Evolutionary conservation across 352 stramenopile species (phyloP).

Genomic region (Peronosclerospora sorghi): DNA sequence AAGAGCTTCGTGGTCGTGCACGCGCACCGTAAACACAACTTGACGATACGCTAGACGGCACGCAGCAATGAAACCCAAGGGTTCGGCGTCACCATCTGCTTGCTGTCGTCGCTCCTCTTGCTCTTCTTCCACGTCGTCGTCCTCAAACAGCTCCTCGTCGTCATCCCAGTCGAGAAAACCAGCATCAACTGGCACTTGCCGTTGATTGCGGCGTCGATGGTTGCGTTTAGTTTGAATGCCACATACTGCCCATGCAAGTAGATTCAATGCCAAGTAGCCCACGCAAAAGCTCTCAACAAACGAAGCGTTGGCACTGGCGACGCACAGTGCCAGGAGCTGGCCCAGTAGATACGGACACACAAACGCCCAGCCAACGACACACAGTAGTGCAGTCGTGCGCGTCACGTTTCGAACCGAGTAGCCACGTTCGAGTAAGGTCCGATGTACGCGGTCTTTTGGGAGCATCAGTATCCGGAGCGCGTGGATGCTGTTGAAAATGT

Average conservation of each 20-base stretch:
- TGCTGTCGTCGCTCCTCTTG: conserved; percentile 17
- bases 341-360: conserved; percentile 63
- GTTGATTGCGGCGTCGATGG: conserved; percentile 26
- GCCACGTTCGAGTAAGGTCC: conserved; percentile 38
- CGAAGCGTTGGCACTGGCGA: conserved; percentile 33
- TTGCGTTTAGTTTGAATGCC: conserved; percentile 47
- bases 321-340: conserved; percentile 40
- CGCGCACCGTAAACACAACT: conserved; percentile 52
- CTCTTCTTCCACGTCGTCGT: conserved; percentile 28
- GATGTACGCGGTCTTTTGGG: conserved; percentile 50
- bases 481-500: conserved; percentile 55
- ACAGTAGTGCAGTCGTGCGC: conserved; percentile 30
- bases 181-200: conserved; percentile 28
- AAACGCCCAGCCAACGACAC: conserved; percentile 56
- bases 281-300: conserved; percentile 61
- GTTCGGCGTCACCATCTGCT: conserved; percentile 7
- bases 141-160: conserved; percentile 28
- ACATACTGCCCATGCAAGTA: conserved; percentile 63
- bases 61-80: conserved; percentile 32
- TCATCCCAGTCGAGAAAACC: conserved; percentile 26
- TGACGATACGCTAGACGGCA: conserved; percentile 61
- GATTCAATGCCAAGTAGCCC: conserved; percentile 66
- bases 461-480: conserved; percentile 47
- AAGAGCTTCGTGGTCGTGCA: conserved; percentile 60
- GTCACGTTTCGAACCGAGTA: conserved; percentile 68